Conservation (phyloP, 768 basidiomycete species). For the Russula sp. region DNA sequence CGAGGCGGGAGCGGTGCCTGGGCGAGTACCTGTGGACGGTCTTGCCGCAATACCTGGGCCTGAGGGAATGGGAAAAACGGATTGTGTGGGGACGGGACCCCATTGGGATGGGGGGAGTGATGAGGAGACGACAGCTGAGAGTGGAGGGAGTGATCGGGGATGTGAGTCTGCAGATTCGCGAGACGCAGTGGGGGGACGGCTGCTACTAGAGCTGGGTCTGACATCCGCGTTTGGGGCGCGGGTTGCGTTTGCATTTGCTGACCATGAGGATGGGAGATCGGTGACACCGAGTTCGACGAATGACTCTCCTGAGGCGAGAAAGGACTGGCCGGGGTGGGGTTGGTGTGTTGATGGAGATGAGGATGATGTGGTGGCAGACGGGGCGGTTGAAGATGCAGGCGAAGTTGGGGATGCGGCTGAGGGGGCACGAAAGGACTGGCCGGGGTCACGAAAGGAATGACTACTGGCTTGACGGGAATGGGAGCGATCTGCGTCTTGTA, state of each 20-base stretch:
- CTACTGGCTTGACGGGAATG: constrained; percentile 34
- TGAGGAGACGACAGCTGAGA: constrained; percentile 71
- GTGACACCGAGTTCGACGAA: constrained; percentile 39
- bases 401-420: constrained; percentile 36
- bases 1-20: constrained; percentile 65
- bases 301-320: constrained; percentile 49
- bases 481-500: constrained; percentile 35
- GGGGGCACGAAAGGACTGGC: constrained; percentile 76
- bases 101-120: constrained; percentile 36
- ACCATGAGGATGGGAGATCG: constrained; percentile 26
- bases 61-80: constrained; percentile 52
- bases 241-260: constrained; percentile 22
- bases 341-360: constrained; percentile 26
- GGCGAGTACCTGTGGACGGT: constrained; percentile 55
- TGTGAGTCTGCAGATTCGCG: constrained; percentile 31
- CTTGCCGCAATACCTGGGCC: constrained; percentile 43
- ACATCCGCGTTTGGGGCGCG: constrained; percentile 29
- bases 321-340: constrained; percentile 48
- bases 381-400: constrained; percentile 27
- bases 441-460: constrained; percentile 72
- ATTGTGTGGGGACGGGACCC: constrained; percentile 30
- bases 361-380: constrained; percentile 22
- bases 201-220: constrained; percentile 42
- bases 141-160: constrained; percentile 57
- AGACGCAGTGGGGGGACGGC: constrained; percentile 49